Evolutionary conservation across 1,139 yeast genomes (phyloP).

Genomic region (Petasospora rhodanensis): DNA sequence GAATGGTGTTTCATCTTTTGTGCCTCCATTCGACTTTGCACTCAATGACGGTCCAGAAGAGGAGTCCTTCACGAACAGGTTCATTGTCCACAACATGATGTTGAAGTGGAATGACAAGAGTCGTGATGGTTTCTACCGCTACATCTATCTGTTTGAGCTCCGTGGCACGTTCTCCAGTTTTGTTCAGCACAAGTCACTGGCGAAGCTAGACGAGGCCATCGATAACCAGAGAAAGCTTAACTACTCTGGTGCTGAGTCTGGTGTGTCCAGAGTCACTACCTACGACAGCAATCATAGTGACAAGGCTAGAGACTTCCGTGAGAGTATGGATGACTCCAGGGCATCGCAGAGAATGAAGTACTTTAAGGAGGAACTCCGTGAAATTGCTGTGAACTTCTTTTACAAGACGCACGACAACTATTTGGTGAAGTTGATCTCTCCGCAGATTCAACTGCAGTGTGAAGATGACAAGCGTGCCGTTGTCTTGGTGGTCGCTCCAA

Average conservation of each 20-base stretch:
- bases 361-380: conserved; percentile 51
- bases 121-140: conserved; percentile 58
- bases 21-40: conserved; percentile 10
- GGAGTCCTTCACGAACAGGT: conserved; percentile 47
- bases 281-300: conserved; percentile 14
- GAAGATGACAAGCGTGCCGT: conserved; percentile 60
- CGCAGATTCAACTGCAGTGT: conserved; percentile 80
- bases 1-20: conserved; percentile 3
- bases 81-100: conserved; percentile 71
- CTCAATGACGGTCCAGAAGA: conserved; percentile 16
- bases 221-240: conserved; percentile 17
- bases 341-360: conserved; percentile 32
- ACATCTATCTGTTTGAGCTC: conserved; percentile 56
- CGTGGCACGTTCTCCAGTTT: conserved; percentile 52
- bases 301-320: conserved; percentile 6
- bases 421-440: conserved; percentile 68
- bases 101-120: conserved; percentile 74
- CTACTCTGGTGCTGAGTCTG: conserved; percentile 11
- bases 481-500: conserved; percentile 66
- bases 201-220: conserved; percentile 51
- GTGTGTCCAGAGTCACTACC: conserved; percentile 17
- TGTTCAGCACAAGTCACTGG: conserved; percentile 62
- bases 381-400: conserved; percentile 31
- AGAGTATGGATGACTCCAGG: conserved; percentile 12
- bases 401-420: conserved; percentile 58